phyloP scores from a whole-genome alignment of 345 rosid genomes.

The Camelina laxa region DNA sequence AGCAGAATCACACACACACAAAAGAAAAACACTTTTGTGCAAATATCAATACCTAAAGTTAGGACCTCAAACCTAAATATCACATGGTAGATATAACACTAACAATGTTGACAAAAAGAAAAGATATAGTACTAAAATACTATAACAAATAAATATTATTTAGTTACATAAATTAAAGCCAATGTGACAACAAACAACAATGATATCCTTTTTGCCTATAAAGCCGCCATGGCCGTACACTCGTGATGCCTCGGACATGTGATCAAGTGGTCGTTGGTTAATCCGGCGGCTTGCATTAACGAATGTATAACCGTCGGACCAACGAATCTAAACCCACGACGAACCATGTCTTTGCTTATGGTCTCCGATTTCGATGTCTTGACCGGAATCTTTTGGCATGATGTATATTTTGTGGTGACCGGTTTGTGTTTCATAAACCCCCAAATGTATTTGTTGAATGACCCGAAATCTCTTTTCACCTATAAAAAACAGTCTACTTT shows the following conservation, averaged over 20 bases:
- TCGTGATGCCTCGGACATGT: conserved; percentile 68
- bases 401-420: conserved; percentile 52
- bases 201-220: conserved; percentile 23
- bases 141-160: conserved; percentile 25
- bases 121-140: neutral
- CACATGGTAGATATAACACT: conserved; percentile 37
- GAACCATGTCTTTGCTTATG: conserved; percentile 75
- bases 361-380: conserved; percentile 72
- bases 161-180: conserved; percentile 24
- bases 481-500: conserved; percentile 2
- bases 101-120: conserved; percentile 4
- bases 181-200: conserved; percentile 31
- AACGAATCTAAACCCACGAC: conserved; percentile 65
- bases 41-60: conserved; percentile 38
- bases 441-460: conserved; percentile 67
- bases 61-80: conserved; percentile 44
- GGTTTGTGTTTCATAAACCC: conserved; percentile 59
- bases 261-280: conserved; percentile 65
- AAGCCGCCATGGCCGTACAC: conserved; percentile 44
- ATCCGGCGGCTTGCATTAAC: conserved; percentile 75
- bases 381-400: conserved; percentile 61
- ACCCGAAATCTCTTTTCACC: conserved; percentile 61
- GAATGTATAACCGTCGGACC: conserved; percentile 71
- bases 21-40: conserved; percentile 27
- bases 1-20: conserved; percentile 28